Evolutionary conservation across 179 eudicot genomes (phyloP), one percentile per base, ranked within the genome.

Genomic region (Camellia oleifera): DNA sequence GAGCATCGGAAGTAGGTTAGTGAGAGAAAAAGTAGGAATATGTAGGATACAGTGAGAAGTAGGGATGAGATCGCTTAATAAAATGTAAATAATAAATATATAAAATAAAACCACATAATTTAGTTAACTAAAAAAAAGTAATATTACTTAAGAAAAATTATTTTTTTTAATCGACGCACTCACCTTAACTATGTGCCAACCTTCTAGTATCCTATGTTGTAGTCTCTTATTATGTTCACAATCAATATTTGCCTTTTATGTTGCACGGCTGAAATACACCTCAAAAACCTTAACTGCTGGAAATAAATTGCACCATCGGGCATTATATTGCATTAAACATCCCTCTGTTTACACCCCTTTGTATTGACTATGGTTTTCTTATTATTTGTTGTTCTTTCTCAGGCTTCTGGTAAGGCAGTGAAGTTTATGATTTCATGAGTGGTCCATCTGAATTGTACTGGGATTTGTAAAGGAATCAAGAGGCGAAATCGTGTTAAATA

Each of bases 321-420:
- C 78, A 45, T 56, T 20, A n/a, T 18, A n/a, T 58, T 9, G 6
- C 65, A 2, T 42, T n/a, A n/a, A 76, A 26, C 12, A 26, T 64
- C 9, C 7, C 12, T 23, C 13, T 53, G 48, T 76, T 65, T 65
- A 44, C 5, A 1, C 15, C 15, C 3, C n/a, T 13, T 4, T 64
- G 4, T 44, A 0, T 61, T 75, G 67, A 61, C 9, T n/a, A 54
- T 26, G 9, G 18, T 15, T 57, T 5, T 18, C 17, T 8, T 58
- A 23, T 5, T n/a, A 2, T 77, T 40, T 17, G 1, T 0, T 71
- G 42, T 32, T 32, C 42, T 77, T 77, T 54, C n/a, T 3, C 80
- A 77, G 80, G 80, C 74, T 17, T 66, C 80, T 67, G 74, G 74
- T 54, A 54, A 77, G 15, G 40, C 53, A 2, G 65, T 40, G 64